Conservation (phyloP, 2,329 filamentous ascomycete species). For the Curvularia hawaiiensis region DNA sequence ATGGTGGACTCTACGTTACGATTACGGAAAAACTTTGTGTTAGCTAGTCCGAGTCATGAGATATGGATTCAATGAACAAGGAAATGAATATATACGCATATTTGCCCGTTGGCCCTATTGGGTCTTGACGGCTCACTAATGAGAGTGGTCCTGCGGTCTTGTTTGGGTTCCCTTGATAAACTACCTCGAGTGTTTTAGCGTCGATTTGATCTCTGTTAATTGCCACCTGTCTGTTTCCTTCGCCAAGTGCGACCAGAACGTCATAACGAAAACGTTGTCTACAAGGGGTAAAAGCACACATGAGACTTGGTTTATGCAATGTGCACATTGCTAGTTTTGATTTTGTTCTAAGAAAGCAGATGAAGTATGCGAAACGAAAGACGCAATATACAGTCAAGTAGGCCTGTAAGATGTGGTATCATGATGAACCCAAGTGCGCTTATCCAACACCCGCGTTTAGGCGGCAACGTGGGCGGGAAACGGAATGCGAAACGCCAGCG, state of each 20-base stretch:
- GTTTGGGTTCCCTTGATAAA: neutral
- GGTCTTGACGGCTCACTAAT: neutral
- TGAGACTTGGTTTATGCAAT: neutral
- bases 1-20: constrained; percentile 33
- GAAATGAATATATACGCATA: constrained; percentile 2
- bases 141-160: neutral
- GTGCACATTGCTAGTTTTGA: neutral
- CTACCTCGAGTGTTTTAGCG: neutral
- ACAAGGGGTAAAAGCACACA: neutral
- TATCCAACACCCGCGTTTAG: neutral
- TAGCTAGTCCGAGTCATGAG: constrained; percentile 29
- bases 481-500: constrained; percentile 14
- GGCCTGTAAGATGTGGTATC: neutral
- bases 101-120: neutral
- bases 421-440: neutral
- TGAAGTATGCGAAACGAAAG: neutral
- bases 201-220: neutral
- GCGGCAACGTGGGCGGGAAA: neutral
- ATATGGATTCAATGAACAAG: constrained; percentile 17
- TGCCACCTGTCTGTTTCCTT: neutral
- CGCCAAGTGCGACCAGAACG: neutral
- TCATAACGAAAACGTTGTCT: neutral
- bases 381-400: neutral
- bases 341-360: neutral
- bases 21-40: constrained; percentile 31